These are phyloP conservation scores for Sarocladiaceae sp. DNA, from an alignment of 2,329 filamentous ascomycete genomes.

Conservation along the genomic window DNA sequence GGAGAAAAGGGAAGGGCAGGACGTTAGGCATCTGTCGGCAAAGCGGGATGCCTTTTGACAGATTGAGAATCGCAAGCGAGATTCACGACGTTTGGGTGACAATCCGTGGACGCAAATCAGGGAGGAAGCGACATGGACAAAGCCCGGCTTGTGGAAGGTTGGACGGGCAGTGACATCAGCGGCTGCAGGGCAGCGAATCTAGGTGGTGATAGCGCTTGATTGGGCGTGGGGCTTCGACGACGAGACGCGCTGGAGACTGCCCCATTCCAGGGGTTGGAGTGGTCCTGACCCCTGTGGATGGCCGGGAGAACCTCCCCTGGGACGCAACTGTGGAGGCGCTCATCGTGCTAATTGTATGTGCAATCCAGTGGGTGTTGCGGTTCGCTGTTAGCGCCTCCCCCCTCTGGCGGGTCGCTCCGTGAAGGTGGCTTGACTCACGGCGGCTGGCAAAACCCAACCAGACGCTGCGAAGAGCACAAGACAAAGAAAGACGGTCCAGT, in stretches of 20 bases:
- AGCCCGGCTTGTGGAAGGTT: no score
- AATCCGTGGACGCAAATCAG: conserved; percentile 5
- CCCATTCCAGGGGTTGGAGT: conserved; percentile 6
- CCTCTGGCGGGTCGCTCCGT: conserved; percentile 1
- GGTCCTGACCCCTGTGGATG: not conserved
- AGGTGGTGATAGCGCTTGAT: not conserved
- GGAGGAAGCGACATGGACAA: conserved; percentile 1
- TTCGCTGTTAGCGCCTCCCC: not conserved
- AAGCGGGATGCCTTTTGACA: no score
- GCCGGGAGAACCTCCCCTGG: not conserved
- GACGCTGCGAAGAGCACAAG: no score
- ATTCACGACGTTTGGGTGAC: not conserved
- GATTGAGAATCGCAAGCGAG: no score
- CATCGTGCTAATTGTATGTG: no score
- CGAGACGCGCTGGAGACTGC: conserved; percentile 2
- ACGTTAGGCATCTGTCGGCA: no score
- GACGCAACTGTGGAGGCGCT: no score
- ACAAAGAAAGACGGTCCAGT: no score
- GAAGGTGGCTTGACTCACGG: not conserved
- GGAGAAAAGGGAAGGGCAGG: not conserved
- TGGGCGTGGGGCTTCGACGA: conserved; percentile 3
- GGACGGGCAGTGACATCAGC: conserved; percentile 8
- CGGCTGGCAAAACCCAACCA: not conserved
- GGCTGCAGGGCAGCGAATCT: not conserved
- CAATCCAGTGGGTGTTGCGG: no score